A percentile compares a stretch with the other conserved stretches of the same genome.
Evolutionary conservation across 106 monocot genomes (phyloP).

Genomic region (Phalaenopsis equestris): DNA sequence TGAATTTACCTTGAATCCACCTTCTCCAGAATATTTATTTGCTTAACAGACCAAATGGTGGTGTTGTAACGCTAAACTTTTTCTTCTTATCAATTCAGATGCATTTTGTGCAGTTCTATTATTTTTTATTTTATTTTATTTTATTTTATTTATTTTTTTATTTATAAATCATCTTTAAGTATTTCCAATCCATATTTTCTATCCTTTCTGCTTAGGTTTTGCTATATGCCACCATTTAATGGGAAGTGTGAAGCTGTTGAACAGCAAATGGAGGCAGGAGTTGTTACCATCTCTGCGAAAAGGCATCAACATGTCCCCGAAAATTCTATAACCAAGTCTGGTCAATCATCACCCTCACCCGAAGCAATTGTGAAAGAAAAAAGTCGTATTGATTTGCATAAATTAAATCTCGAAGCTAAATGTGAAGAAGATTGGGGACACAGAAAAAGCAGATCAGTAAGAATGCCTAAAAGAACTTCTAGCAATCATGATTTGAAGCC

Average conservation of each 20-base stretch:
- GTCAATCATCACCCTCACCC: not conserved
- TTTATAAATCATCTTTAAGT: no score
- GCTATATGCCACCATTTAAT: constrained; percentile 56
- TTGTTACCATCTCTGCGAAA: constrained; percentile 30
- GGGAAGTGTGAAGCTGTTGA: constrained; percentile 53
- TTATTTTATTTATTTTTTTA: no score
- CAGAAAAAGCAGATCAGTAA: not conserved
- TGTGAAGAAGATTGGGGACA: not conserved
- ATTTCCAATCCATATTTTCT: no score
- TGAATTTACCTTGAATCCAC: no score
- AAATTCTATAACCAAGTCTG: constrained; percentile 2
- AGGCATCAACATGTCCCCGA: constrained; percentile 24
- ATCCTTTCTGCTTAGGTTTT: constrained; percentile 38
- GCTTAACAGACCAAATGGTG: no score
- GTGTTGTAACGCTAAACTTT: no score
- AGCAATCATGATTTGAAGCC: no score
- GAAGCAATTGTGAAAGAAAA: not conserved
- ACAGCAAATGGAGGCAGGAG: constrained; percentile 27
- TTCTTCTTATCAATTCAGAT: no score
- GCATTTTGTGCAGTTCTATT: no score
- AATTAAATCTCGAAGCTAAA: not conserved
- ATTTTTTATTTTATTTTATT: no score
- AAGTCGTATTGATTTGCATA: not conserved
- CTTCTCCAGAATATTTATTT: no score
- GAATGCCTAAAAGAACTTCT: not conserved